phyloP scores from a whole-genome alignment of 2,329 filamentous ascomycete species.

The Fusarium sp. region DNA sequence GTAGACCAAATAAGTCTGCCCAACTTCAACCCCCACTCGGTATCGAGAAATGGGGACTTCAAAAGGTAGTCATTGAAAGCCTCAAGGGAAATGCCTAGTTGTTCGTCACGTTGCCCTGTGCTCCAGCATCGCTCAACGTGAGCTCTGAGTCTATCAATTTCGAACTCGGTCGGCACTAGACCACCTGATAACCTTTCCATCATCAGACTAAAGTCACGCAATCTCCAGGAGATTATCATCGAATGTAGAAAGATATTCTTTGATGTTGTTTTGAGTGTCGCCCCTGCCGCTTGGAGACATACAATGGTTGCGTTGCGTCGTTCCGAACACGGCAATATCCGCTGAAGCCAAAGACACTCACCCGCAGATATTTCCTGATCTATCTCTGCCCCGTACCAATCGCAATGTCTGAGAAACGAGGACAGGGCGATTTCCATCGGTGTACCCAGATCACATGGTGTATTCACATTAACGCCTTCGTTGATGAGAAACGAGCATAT shows the following conservation, averaged over 20 bases:
- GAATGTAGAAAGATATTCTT: not conserved
- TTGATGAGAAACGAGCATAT: not conserved
- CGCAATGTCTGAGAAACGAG: not conserved
- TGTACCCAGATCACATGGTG: rapidly evolving
- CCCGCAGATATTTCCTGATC: no score
- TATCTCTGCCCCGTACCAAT: no score
- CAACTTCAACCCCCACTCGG: not conserved
- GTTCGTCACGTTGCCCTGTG: no score
- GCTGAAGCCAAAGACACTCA: not conserved
- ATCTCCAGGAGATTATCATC: rapidly evolving
- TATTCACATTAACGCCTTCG: not conserved
- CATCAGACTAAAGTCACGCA: not conserved
- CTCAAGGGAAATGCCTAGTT: no score
- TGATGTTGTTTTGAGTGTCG: rapidly evolving
- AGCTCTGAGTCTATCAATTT: not conserved
- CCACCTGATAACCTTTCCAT: not conserved
- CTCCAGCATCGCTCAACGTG: no score
- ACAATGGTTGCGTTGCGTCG: rapidly evolving
- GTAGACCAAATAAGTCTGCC: not conserved
- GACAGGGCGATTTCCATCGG: not conserved
- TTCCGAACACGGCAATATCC: rapidly evolving
- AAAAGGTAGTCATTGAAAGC: not conserved
- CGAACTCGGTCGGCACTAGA: rapidly evolving
- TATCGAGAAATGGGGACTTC: rapidly evolving
- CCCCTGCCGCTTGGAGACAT: not conserved